Conservation (phyloP, 2,329 filamentous ascomycete genomes). For the Fusarium sp. region DNA sequence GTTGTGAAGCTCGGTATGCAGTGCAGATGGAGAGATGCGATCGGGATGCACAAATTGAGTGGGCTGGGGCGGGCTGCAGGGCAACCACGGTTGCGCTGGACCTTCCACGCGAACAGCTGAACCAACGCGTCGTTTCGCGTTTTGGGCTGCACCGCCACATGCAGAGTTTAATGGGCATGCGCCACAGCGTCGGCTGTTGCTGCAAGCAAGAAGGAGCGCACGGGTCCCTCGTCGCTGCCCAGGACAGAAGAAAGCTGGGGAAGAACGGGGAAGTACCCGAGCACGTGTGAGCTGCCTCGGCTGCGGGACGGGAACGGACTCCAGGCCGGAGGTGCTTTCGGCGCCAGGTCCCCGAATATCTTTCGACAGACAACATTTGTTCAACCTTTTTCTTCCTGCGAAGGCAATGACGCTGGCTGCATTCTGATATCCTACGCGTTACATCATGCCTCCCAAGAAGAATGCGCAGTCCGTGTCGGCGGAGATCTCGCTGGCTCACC, state of each 20-base stretch:
- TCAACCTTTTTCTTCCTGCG: conserved; percentile 1
- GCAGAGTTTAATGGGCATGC: conserved; percentile 40
- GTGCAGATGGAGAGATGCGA: conserved; percentile 32
- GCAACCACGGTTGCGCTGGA: conserved; percentile 35
- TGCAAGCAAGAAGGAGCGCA: not conserved
- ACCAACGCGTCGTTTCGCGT: conserved; percentile 49
- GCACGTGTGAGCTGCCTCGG: conserved; percentile 51
- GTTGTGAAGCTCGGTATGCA: conserved; percentile 21
- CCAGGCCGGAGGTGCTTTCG: conserved; percentile 34
- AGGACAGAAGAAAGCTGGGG: conserved; percentile 11
- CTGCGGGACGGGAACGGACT: conserved; percentile 37
- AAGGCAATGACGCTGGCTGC: conserved; percentile 1
- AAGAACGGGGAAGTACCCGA: conserved; percentile 42
- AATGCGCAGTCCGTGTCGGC: conserved; percentile 72
- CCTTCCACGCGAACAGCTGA: conserved; percentile 11
- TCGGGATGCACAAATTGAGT: conserved; percentile 46
- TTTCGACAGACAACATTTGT: conserved; percentile 20
- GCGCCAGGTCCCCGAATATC: conserved; percentile 17
- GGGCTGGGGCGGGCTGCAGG: conserved; percentile 45
- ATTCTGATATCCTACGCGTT: conserved; percentile 12
- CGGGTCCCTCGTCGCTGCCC: not conserved
- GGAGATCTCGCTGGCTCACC: conserved; percentile 82
- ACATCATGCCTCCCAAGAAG: conserved; percentile 58
- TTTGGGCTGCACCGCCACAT: conserved; percentile 42
- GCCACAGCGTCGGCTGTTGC: conserved; percentile 29